Percentiles rank a stretch among this genome's conserved stretches.
Evolutionary conservation across 345 rosid genomes (phyloP).

Genomic region (Moricandia moricandioides): DNA sequence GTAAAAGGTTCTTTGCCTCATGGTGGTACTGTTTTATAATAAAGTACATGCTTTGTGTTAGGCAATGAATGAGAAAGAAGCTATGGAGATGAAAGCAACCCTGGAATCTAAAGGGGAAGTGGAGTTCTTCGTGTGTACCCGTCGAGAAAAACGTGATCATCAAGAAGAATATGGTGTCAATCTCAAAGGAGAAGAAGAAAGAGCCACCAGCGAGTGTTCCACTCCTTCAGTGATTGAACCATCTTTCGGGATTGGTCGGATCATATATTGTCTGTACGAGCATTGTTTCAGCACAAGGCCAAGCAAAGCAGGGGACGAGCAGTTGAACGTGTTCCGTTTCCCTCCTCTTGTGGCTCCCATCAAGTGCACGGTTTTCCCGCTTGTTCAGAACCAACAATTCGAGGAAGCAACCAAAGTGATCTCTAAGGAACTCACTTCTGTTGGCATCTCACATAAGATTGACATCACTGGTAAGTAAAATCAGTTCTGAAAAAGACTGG

Average conservation of each 20-base stretch:
- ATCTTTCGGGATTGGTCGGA: slow-evolving; percentile 92
- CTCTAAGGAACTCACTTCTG: slow-evolving; percentile 64
- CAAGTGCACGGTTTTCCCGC: slow-evolving; percentile 94
- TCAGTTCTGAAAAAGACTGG: neutral
- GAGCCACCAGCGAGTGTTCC: slow-evolving; percentile 87
- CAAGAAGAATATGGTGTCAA: slow-evolving; percentile 79
- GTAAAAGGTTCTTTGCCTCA: neutral
- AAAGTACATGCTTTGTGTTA: slow-evolving; percentile 21
- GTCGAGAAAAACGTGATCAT: slow-evolving; percentile 58
- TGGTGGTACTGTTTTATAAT: neutral
- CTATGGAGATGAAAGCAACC: slow-evolving; percentile 73
- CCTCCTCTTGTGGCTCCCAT: slow-evolving; percentile 91
- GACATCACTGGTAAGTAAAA: slow-evolving; percentile 78
- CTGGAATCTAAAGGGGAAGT: slow-evolving; percentile 82
- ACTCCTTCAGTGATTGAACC: slow-evolving; percentile 95
- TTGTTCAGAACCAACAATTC: slow-evolving; percentile 76
- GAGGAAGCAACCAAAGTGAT: slow-evolving; percentile 75
- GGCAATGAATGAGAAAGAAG: slow-evolving; percentile 93
- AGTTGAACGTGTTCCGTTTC: slow-evolving; percentile 75
- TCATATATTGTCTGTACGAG: slow-evolving; percentile 84
- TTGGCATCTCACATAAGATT: slow-evolving; percentile 84
- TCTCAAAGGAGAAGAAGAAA: slow-evolving; percentile 84
- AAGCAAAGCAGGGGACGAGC: slow-evolving; percentile 90
- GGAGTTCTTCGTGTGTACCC: slow-evolving; percentile 75
- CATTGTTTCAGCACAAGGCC: slow-evolving; percentile 86